Conservation (phyloP, 768 basidiomycete genomes). For the Melanogaster broomeanus region DNA sequence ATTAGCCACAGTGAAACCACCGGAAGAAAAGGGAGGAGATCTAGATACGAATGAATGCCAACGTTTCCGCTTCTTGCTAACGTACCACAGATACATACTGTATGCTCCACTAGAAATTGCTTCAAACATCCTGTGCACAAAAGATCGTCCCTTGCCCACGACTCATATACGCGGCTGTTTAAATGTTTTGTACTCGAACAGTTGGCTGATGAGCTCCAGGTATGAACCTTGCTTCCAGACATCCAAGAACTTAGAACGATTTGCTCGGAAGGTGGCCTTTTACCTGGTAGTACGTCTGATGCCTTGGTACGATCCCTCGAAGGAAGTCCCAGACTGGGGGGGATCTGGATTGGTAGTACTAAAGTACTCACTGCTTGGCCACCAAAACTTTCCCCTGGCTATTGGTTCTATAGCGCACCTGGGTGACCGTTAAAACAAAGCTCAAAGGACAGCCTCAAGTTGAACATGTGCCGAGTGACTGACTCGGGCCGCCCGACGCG, state of each 20-base stretch:
- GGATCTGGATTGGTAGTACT: background rate
- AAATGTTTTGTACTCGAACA: constrained; percentile 10
- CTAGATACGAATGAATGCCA: background rate
- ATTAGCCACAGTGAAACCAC: background rate
- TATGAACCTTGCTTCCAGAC: background rate
- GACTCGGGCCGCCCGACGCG: no score
- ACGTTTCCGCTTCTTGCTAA: constrained; percentile 24
- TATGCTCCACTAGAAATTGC: constrained; percentile 21
- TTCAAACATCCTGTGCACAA: constrained; percentile 28
- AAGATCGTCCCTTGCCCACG: constrained; percentile 27
- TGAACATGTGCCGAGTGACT: no score
- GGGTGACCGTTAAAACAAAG: no score
- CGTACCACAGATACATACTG: constrained; percentile 31
- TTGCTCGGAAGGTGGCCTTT: constrained; percentile 2
- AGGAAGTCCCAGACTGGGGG: constrained; percentile 10
- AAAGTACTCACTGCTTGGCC: constrained; percentile 22
- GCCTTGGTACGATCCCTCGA: background rate
- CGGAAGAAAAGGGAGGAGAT: background rate
- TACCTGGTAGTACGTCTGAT: background rate
- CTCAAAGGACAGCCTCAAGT: no score
- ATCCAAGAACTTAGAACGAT: background rate
- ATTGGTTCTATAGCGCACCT: no score
- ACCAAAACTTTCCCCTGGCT: constrained; percentile 19
- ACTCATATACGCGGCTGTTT: background rate
- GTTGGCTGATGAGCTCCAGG: background rate